Evolutionary conservation across 352 stramenopile species (phyloP).

Genomic region (Phytophthora parvispora): DNA sequence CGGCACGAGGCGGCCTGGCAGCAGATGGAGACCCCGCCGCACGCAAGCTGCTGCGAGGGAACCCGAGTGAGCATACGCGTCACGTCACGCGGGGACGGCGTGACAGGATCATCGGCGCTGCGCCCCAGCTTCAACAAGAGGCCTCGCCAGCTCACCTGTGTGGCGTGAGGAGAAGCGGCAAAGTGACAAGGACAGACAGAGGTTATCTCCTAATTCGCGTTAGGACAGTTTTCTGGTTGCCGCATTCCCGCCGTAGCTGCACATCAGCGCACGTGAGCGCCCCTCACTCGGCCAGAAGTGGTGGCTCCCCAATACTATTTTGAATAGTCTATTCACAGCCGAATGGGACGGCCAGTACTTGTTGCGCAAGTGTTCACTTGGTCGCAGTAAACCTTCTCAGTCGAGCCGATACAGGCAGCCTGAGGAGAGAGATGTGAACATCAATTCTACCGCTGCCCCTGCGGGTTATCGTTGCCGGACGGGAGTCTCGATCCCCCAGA

Average conservation of each 20-base stretch:
- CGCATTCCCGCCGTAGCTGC: too few species aligned
- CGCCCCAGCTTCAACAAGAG: constrained; percentile 5
- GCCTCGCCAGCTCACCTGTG: too few species aligned
- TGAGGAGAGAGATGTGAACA: too few species aligned
- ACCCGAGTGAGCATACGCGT: neutral
- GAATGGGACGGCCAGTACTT: neutral
- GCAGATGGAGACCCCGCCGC: constrained; percentile 11
- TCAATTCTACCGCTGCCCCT: too few species aligned
- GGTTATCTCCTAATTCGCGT: too few species aligned
- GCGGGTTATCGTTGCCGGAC: too few species aligned
- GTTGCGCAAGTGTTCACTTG: neutral
- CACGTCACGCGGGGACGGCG: neutral
- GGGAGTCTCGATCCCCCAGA: too few species aligned
- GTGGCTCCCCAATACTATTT: neutral
- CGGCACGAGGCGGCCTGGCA: too few species aligned
- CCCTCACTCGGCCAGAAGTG: neutral
- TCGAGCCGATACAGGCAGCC: too few species aligned
- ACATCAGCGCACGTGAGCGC: neutral
- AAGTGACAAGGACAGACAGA: too few species aligned
- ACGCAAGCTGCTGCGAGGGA: constrained; percentile 9
- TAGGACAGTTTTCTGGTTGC: too few species aligned
- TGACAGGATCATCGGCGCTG: neutral
- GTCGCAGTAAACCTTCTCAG: neutral
- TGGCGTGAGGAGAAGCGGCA: too few species aligned
- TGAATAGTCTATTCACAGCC: neutral